Evolutionary conservation across 345 rosid genomes (phyloP).

Genomic region (Aurinia saxatilis): DNA sequence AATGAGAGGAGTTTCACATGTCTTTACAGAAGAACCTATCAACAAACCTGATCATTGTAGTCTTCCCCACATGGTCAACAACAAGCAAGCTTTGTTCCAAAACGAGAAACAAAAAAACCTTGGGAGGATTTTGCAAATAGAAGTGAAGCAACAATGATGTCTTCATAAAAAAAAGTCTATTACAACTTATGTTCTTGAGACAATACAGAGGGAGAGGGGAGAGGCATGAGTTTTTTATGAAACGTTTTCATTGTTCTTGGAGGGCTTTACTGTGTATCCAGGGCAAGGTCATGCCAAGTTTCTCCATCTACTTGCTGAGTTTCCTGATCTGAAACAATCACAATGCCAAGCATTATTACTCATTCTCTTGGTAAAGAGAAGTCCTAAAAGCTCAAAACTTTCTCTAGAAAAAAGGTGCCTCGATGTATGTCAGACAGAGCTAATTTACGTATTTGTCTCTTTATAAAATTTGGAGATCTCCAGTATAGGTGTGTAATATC

Average conservation of each 20-base stretch:
- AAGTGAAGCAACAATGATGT: not conserved
- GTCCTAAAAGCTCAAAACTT: not conserved
- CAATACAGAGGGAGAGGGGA: not conserved
- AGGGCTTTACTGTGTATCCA: constrained; percentile 43
- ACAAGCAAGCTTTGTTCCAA: not conserved
- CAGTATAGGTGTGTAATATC: not conserved
- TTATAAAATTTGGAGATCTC: not conserved
- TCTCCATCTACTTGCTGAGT: constrained; percentile 56
- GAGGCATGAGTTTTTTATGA: not conserved
- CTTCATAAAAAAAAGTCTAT: constrained; percentile 4
- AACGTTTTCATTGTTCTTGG: not conserved
- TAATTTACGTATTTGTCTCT: not conserved
- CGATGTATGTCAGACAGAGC: not conserved
- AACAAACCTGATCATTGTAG: no score
- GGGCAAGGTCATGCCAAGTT: constrained; percentile 81
- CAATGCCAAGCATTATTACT: not conserved
- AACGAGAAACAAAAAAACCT: not conserved
- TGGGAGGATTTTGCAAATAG: not conserved
- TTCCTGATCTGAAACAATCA: constrained; percentile 57
- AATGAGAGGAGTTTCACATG: no score
- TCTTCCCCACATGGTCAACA: not conserved
- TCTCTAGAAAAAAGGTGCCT: not conserved
- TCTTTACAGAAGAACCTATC: no score
- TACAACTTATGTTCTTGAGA: not conserved
- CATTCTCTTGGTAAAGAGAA: not conserved